Conservation (phyloP, 2,329 filamentous ascomycete species). For the Diaporthe vexans region DNA sequence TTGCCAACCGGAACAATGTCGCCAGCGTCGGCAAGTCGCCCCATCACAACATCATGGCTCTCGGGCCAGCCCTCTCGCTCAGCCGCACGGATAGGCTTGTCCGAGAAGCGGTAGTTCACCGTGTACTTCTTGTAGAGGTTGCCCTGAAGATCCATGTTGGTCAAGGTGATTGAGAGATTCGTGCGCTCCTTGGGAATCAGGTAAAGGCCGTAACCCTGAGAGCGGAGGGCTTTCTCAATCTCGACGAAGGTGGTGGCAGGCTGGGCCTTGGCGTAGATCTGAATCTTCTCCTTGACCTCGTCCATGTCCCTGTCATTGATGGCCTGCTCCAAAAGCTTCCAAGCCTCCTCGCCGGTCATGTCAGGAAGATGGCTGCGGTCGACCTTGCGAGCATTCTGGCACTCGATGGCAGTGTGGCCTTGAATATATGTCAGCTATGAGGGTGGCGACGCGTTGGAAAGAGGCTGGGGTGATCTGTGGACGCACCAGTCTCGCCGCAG, state of each 20-base stretch:
- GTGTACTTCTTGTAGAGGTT: conserved; percentile 75
- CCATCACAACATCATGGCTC: conserved; percentile 70
- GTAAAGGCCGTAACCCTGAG: conserved; percentile 66
- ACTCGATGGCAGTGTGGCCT: conserved; percentile 71
- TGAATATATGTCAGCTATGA: conserved; percentile 34
- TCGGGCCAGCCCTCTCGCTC: conserved; percentile 73
- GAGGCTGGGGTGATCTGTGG: not conserved
- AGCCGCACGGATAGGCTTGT: conserved; percentile 69
- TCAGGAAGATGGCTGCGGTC: conserved; percentile 65
- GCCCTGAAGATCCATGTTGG: conserved; percentile 81
- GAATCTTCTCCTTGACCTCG: conserved; percentile 71
- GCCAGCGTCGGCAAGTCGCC: conserved; percentile 76
- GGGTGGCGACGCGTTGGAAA: not conserved
- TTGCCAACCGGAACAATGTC: conserved; percentile 70
- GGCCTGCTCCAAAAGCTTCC: conserved; percentile 68
- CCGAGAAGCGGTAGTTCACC: conserved; percentile 72
- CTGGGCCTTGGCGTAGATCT: conserved; percentile 73
- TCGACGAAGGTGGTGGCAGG: conserved; percentile 71
- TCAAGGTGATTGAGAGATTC: conserved; percentile 67
- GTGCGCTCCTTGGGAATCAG: conserved; percentile 74
- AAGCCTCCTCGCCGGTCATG: conserved; percentile 68
- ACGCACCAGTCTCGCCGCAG: conserved; percentile 71
- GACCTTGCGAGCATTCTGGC: conserved; percentile 71
- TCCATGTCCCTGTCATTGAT: conserved; percentile 70
- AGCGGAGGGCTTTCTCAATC: conserved; percentile 73